Conservation (phyloP, 352 stramenopile genomes). For the Phytophthora capsici region DNA sequence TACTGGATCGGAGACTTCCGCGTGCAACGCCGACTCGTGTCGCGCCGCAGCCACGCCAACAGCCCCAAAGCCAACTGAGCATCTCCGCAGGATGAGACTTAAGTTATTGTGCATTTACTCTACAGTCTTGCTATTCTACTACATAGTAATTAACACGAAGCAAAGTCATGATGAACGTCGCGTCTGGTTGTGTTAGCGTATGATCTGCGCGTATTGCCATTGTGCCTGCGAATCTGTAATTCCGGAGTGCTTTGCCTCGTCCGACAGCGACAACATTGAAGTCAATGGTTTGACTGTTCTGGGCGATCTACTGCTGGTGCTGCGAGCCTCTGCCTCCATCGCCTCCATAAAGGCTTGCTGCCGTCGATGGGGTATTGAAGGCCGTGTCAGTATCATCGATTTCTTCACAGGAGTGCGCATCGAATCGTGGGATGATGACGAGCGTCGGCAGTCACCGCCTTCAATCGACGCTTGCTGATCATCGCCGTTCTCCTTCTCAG, state of each 20-base stretch:
- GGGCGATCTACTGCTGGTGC: neutral
- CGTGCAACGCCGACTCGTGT: constrained; percentile 48
- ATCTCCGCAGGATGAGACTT: constrained; percentile 2
- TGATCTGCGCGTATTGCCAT: constrained; percentile 49
- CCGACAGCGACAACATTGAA: constrained; percentile 39
- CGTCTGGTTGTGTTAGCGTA: constrained; percentile 16
- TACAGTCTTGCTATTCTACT: constrained; percentile 31
- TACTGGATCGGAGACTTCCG: constrained; percentile 85
- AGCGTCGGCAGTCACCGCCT: constrained; percentile 2
- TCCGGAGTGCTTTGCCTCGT: constrained; percentile 43
- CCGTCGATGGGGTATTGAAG: constrained; percentile 37
- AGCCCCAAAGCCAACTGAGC: constrained; percentile 35
- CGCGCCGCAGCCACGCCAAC: constrained; percentile 31
- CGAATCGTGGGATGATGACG: constrained; percentile 26
- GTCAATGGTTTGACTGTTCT: neutral
- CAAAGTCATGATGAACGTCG: constrained; percentile 11
- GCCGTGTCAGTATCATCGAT: neutral
- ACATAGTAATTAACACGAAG: constrained; percentile 23
- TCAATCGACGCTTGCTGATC: constrained; percentile 15
- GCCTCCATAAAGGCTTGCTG: constrained; percentile 62
- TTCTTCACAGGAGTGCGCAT: constrained; percentile 9
- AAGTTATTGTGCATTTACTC: constrained; percentile 46
- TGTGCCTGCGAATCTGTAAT: constrained; percentile 43
- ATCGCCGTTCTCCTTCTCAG: constrained; percentile 31
- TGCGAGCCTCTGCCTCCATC: constrained; percentile 52